Evolutionary conservation across 106 monocot species (phyloP).

Genomic region (Dioscorea zingiberensis): DNA sequence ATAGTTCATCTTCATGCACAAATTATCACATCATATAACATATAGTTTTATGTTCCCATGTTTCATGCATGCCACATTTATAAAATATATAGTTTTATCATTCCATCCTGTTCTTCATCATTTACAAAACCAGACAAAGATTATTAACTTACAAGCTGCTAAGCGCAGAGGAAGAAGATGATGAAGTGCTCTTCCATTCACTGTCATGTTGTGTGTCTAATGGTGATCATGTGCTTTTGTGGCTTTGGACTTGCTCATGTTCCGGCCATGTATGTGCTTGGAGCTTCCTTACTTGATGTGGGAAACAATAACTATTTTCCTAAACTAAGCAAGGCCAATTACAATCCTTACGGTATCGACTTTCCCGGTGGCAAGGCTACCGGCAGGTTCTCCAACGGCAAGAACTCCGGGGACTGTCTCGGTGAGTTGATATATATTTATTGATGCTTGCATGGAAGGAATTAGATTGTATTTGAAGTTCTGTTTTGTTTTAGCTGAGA

Average conservation of each 20-base stretch:
- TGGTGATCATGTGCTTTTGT: background rate
- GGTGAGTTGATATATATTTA: slow-evolving; percentile 4
- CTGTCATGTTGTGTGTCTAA: background rate
- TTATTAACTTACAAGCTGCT: no score
- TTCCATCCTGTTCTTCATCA: no score
- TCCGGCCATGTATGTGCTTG: slow-evolving; percentile 47
- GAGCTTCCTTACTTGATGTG: slow-evolving; percentile 60
- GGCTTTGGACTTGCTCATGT: background rate
- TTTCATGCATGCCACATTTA: no score
- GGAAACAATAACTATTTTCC: slow-evolving; percentile 60
- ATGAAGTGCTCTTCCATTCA: no score
- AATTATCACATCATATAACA: no score
- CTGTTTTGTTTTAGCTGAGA: slow-evolving; percentile 45
- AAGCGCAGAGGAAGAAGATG: no score
- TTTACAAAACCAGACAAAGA: no score
- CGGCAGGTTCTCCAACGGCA: slow-evolving; percentile 66
- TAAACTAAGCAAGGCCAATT: slow-evolving; percentile 41
- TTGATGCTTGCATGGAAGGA: no score
- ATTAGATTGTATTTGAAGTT: no score
- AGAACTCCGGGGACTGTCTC: slow-evolving; percentile 47
- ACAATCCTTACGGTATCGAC: slow-evolving; percentile 54
- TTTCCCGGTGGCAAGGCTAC: slow-evolving; percentile 44
- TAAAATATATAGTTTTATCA: no score
- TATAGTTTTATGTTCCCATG: no score
- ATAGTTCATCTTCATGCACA: no score